Evolutionary conservation across 1,284 basidiomycete species (phyloP).

Genomic region (Flammula alnicola): DNA sequence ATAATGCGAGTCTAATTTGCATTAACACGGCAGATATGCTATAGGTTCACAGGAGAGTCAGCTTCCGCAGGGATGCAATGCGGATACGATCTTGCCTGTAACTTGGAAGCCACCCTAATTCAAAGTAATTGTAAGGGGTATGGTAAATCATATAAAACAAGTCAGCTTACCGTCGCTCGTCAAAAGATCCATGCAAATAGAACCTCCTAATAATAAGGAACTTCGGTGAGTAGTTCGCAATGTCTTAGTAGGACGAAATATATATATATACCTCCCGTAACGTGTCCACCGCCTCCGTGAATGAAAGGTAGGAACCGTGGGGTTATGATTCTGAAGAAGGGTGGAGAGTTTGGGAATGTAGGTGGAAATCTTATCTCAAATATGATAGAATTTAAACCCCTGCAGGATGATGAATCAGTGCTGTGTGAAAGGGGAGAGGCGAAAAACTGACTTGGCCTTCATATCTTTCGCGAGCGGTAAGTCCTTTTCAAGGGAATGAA

Average conservation of each 20-base stretch:
- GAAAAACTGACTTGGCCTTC: conserved; percentile 51
- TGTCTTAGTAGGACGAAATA: too few relatives aligned
- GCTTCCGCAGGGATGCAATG: too few relatives aligned
- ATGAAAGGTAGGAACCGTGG: conserved; percentile 66
- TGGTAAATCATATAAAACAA: not conserved
- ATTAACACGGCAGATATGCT: conserved; percentile 65
- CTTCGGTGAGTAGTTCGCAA: too few relatives aligned
- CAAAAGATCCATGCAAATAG: conserved; percentile 71
- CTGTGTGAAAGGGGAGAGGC: conserved; percentile 3
- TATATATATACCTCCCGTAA: conserved; percentile 56
- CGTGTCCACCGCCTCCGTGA: conserved; percentile 65
- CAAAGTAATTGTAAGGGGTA: not conserved
- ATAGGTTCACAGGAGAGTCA: not conserved
- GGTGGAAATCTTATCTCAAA: conserved; percentile 69
- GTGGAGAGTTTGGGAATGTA: conserved; percentile 59
- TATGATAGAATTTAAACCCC: conserved; percentile 59
- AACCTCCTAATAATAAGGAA: conserved; percentile 48
- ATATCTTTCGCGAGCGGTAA: conserved; percentile 61
- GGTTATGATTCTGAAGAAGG: conserved; percentile 66
- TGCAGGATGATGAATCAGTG: conserved; percentile 24
- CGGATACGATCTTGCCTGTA: conserved; percentile 61
- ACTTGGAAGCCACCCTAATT: conserved; percentile 63
- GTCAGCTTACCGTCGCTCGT: conserved; percentile 56
- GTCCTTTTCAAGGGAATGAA: conserved; percentile 63
- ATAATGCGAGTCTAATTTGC: conserved; percentile 67